Evolutionary conservation across 495 filamentous ascomycete species (phyloP), one percentile per base, ranked within the genome.

Genomic region (Podospora tetraspora): DNA sequence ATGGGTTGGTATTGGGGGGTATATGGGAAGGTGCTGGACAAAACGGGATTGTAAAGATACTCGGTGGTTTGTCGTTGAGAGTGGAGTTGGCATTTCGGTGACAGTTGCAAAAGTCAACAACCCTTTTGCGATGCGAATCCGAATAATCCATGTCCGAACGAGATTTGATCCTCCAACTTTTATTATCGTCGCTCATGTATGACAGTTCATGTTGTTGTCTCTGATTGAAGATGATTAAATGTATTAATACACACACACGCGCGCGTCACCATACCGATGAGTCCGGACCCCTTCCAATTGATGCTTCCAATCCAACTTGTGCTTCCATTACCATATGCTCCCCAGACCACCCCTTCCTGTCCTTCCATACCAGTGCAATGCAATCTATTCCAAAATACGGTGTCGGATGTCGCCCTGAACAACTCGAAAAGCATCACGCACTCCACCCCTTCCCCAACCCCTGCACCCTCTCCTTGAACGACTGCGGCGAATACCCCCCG

Each of bases 401-500:
- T 9, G 5, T n/a, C 5, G 2, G 19, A 52, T 19, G 2, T 12
- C 19, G 16, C 43, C 16, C 16, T 19, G 4, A 16, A 19, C 13
- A 16, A 16, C 13, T 16, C 13, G 1, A 43, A 37, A 6, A 16
- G 4, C 34, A 43, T 43, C 13, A 52, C 5, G 43, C 43, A 52
- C 43, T 52, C 43, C 43, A 52, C 43, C 59, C 59, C 59, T 12
- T 60, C 59, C 59, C 59, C 22, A 60, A 10, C 59, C 23, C 27
- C 9, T 24, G 58, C 30, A 74, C 62, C 67, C 74, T 61, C 65
- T 74, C 67, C 27, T 71, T 74, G 22, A 76, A 76, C 19, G 70
- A 73, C 58, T 76, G 72, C 12, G 74, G 74, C 37, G 74, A 76
- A 30, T 71, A 76, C 10, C 66, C 24, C 16, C 67, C 69, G 2